Base-by-base conservation (phyloP, 768 basidiomycete genomes). In the Russula ochroleuca region DNA sequence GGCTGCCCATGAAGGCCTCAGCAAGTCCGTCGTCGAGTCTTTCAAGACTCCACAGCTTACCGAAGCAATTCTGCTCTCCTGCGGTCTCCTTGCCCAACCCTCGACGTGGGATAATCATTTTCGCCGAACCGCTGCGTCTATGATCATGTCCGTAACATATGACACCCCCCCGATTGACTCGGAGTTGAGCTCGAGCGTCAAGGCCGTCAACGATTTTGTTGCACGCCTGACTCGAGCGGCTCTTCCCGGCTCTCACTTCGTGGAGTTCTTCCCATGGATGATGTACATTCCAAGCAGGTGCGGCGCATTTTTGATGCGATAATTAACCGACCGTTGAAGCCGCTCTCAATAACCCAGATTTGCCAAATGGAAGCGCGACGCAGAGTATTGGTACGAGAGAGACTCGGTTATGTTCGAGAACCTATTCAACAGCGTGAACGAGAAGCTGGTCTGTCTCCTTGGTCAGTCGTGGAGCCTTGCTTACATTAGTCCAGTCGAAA, bases 321-420 rank as follows among this genome's bases (percentile, higher is more conserved):
- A 45, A n/a, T n/a, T 33, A 8, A 33, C 21, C n/a, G 1, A 41
- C 7, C 2, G 48, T 31, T 31, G 19, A 53, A 35, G 14, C 25
- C 1, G 13, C 4, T 33, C n/a, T 54, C 14, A 17, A 41, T 17
- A 3, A 21, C 28, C 8, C 17, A 66, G 65, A 55, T 58, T 66
- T 41, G 65, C 65, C 25, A 66, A 66, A 59, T 69, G 68, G 68
- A 69, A 69, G 57, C 68, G 68, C 58, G 63, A 69, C 4, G 68
- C 59, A 5, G 63, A 61, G 35, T 48, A 61, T 57, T 69, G 67
- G 67, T 59, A 69, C 40, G 54, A 52, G 43, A 51, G 35, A 38
- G 67, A 68, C 19, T 64, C 62, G 15, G 21, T 19, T 9, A 68
- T 64, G 59, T 69, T 69, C 28, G 52, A 50, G 57, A 45, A 52